Evolutionary conservation across 2,329 filamentous ascomycete species (phyloP).

Genomic region (Aspergillus puulaauensis): DNA sequence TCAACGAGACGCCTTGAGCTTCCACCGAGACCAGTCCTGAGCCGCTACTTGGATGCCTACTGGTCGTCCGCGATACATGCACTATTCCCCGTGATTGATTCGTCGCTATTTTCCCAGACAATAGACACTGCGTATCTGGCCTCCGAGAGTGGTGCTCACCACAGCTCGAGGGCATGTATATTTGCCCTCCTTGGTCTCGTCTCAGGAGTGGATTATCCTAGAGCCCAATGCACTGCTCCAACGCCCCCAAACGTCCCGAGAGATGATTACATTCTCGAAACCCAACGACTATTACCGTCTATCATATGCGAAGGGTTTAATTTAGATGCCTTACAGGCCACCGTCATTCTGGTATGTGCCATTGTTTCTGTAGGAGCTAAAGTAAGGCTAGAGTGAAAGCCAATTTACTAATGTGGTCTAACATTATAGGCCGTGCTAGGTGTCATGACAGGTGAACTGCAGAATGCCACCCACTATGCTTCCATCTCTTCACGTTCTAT

Average conservation of each 20-base stretch:
- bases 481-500: background rate
- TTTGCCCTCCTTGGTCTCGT: background rate
- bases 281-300: background rate
- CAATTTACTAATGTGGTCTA: too few relatives aligned
- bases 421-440: background rate
- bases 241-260: background rate
- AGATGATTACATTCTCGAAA: background rate
- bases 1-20: background rate
- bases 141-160: background rate
- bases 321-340: background rate
- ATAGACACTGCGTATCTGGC: background rate
- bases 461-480: background rate
- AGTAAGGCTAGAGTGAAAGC: too few relatives aligned
- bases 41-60: background rate
- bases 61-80: background rate
- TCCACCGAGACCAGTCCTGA: background rate
- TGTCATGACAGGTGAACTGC: background rate
- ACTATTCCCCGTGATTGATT: background rate
- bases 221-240: background rate
- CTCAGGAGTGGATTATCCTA: background rate
- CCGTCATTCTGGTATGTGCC: background rate
- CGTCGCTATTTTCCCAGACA: background rate
- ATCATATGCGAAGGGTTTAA: background rate
- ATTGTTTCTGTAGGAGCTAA: background rate
- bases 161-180: background rate